Evolutionary conservation across 495 filamentous ascomycete species (phyloP).

Genomic region (Talaromyces trachyspermus): DNA sequence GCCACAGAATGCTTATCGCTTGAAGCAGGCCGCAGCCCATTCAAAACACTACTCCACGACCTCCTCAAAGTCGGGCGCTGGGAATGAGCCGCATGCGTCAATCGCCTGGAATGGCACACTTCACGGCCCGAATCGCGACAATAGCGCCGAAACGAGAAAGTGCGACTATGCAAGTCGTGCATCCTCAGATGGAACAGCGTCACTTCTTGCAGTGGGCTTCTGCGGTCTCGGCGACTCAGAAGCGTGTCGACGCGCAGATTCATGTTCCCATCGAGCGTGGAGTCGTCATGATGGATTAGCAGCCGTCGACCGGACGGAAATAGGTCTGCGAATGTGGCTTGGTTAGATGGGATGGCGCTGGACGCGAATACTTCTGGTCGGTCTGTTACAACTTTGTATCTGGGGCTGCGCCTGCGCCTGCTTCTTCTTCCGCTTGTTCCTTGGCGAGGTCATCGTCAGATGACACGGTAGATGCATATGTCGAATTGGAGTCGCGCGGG

Average conservation of each 20-base stretch:
- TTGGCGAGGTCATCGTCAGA: slow-evolving; percentile 56
- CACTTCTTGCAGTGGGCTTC: slow-evolving; percentile 45
- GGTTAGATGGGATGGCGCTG: slow-evolving; percentile 65
- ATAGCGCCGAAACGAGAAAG: slow-evolving; percentile 89
- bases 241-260: slow-evolving; percentile 85
- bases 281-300: slow-evolving; percentile 83
- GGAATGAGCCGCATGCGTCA: slow-evolving; percentile 48
- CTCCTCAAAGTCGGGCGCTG: slow-evolving; percentile 52
- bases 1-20: slow-evolving; percentile 18
- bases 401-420: slow-evolving; percentile 21
- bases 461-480: slow-evolving; percentile 67
- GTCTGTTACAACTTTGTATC: slow-evolving; percentile 55
- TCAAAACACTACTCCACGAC: slow-evolving; percentile 70
- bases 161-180: slow-evolving; percentile 79
- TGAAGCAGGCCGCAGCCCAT: slow-evolving; percentile 55
- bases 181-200: slow-evolving; percentile 94
- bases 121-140: slow-evolving; percentile 89
- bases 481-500: slow-evolving; percentile 63
- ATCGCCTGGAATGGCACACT: slow-evolving; percentile 78
- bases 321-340: slow-evolving; percentile 74
- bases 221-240: slow-evolving; percentile 48
- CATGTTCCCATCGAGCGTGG: slow-evolving; percentile 93
- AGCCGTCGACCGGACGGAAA: slow-evolving; percentile 81
- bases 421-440: slow-evolving; percentile 18
- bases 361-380: slow-evolving; percentile 50